Evolutionary conservation across 2,329 filamentous ascomycete species (phyloP), one percentile per base, ranked within the genome.

Genomic region (Xylariaceae sp.): DNA sequence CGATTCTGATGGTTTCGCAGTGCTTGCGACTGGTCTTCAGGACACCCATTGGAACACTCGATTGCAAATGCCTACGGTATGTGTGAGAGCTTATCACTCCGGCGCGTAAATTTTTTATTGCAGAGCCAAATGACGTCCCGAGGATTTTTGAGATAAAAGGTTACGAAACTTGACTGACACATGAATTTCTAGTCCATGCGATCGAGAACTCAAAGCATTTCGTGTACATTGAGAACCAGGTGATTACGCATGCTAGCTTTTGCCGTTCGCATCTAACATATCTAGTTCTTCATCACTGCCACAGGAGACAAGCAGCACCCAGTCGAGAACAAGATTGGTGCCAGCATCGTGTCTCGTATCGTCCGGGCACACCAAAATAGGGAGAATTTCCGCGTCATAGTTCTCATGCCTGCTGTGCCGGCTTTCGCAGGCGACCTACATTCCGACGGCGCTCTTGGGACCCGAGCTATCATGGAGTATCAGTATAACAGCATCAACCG

Each of bases 391-490:
- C 85, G 86, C 56, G 78, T 92, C 57, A 83, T 91, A 56, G 79
- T 94, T 17, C 72, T 87, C 51, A 94, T 94, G 69, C 89, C 89
- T 0, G 81, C 87, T 1, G 84, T 95, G 0, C 89, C 89, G 7
- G 89, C 83, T 2, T 95, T 95, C 62, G 87, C 89, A 1, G 89
- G 89, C 5, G 88, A 94, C 59, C 74, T 95, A 43, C 81, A 87
- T 60, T 77, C 77, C 0, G 85, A 91, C 45, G 84, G 81, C 18
- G 83, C 86, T 9, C 74, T 92, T 1, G 86, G 87, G 18, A 94
- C 89, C 0, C 77, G 89, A 33, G 89, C 88, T 5, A 92, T 95
- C 61, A 91, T 94, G 86, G 88, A 94, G 65, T 92, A 87, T 66
- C 89, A 94, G 64, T 92, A 94, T 69, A 76, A 82, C 62, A 86